These are phyloP conservation scores for Pseudocercospora eumusae DNA, from an alignment of 2,329 filamentous ascomycete species.

Conservation along the genomic window DNA sequence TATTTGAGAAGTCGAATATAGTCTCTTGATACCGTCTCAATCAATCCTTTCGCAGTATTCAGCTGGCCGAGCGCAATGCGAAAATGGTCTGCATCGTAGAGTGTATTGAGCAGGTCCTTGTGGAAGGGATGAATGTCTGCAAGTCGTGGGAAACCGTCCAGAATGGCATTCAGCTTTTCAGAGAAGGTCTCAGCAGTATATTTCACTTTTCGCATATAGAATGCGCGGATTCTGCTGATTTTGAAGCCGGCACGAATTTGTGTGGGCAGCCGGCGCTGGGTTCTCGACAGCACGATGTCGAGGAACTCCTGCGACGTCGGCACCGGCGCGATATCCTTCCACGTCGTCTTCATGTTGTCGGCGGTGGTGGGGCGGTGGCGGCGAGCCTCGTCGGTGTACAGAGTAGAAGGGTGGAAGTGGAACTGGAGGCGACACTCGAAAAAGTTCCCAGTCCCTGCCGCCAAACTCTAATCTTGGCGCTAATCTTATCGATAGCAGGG, in stretches of 20 bases:
- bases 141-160: conserved; percentile 89
- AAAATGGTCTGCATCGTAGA: conserved; percentile 98
- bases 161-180: conserved; percentile 87
- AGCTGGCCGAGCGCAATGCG: conserved; percentile 94
- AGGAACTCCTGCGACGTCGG: conserved; percentile 94
- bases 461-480: neutral
- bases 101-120: conserved; percentile 89
- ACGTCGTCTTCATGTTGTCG: conserved; percentile 58
- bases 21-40: conserved; percentile 93
- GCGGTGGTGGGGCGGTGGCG: conserved; percentile 22
- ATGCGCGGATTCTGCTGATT: conserved; percentile 88
- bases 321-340: conserved; percentile 55
- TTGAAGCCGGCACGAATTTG: conserved; percentile 96
- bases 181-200: conserved; percentile 96
- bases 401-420: neutral
- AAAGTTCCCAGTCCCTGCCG: neutral
- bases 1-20: conserved; percentile 97
- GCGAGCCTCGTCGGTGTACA: conserved; percentile 1
- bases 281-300: conserved; percentile 93
- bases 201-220: conserved; percentile 98
- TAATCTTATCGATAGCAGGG: neutral
- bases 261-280: conserved; percentile 87
- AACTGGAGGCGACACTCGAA: conserved; percentile 5
- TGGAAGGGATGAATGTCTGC: conserved; percentile 95
- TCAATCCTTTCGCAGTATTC: conserved; percentile 91